These are phyloP conservation scores for Albugo laibachii DNA, from an alignment of 352 stramenopile species.

Conservation along the genomic window DNA sequence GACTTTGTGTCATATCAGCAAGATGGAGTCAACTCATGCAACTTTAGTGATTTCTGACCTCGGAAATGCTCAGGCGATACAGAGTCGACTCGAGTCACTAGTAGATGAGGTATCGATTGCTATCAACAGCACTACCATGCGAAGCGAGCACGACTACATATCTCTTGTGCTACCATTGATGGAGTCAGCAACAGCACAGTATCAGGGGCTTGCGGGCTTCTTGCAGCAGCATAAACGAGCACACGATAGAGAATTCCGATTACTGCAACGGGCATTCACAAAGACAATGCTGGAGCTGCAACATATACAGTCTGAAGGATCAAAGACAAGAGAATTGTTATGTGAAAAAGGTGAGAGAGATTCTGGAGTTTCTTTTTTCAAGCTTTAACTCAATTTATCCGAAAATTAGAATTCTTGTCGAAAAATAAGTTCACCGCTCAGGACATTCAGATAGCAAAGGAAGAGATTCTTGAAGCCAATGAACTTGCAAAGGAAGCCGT, in stretches of 20 bases:
- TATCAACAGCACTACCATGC: conserved; percentile 18
- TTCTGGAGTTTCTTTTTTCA: background rate
- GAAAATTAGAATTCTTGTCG: conserved; percentile 25
- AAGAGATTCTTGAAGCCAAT: conserved; percentile 42
- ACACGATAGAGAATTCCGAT: conserved; percentile 23
- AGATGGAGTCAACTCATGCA: too few species aligned
- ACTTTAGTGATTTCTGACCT: too few species aligned
- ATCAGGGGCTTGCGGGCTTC: conserved; percentile 37
- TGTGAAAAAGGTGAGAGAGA: conserved; percentile 18
- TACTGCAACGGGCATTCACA: conserved; percentile 38
- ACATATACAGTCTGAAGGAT: conserved; percentile 26
- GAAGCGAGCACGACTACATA: conserved; percentile 33
- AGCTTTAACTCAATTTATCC: too few species aligned
- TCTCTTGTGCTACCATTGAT: conserved; percentile 21
- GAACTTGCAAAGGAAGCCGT: conserved; percentile 41
- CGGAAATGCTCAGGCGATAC: too few species aligned
- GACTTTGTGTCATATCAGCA: too few species aligned
- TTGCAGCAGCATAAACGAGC: conserved; percentile 26
- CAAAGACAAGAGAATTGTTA: conserved; percentile 29
- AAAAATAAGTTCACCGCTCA: conserved; percentile 30
- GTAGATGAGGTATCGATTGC: conserved; percentile 16
- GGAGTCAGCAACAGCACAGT: conserved; percentile 30
- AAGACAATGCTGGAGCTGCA: conserved; percentile 50
- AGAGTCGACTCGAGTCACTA: conserved; percentile 5
- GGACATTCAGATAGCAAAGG: conserved; percentile 55